Evolutionary conservation across 2,329 filamentous ascomycete species (phyloP).

Genomic region (Cucurbitaria berberidis): DNA sequence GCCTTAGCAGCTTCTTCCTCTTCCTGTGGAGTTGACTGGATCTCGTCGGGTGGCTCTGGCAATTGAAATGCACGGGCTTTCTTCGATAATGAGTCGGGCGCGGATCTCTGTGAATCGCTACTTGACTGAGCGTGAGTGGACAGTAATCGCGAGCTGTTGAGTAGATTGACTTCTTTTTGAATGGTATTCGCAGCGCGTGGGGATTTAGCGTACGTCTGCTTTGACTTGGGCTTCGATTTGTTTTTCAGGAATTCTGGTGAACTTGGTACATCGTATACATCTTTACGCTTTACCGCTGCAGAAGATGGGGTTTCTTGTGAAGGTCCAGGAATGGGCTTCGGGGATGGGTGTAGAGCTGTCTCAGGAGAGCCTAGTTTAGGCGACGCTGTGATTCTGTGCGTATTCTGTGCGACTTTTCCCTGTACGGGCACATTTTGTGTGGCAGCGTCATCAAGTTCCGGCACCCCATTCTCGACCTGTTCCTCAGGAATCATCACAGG

Average conservation of each 20-base stretch:
- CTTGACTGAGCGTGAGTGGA: not conserved
- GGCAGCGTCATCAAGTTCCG: not conserved
- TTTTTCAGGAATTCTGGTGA: constrained; percentile 22
- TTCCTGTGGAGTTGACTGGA: constrained; percentile 17
- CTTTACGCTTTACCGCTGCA: constrained; percentile 7
- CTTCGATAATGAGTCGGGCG: constrained; percentile 1
- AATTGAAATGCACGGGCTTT: constrained; percentile 13
- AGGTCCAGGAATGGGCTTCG: constrained; percentile 8
- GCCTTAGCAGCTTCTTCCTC: not conserved
- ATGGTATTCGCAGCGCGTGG: constrained; percentile 12
- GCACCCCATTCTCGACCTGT: not conserved
- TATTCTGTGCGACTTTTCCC: not conserved
- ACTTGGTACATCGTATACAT: constrained; percentile 25
- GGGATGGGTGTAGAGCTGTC: constrained; percentile 12
- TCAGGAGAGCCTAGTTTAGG: constrained; percentile 2
- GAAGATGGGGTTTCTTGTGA: not conserved
- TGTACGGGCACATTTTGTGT: constrained; percentile 2
- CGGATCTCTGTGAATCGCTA: not conserved
- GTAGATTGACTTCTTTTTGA: constrained; percentile 12
- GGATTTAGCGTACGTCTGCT: constrained; percentile 21
- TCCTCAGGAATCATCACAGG: not conserved
- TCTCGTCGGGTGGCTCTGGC: constrained; percentile 14
- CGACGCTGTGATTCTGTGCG: not conserved
- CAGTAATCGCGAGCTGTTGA: constrained; percentile 15
- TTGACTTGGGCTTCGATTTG: constrained; percentile 11